A percentile compares a stretch with the other conserved stretches of the same genome.
phyloP scores from a whole-genome alignment of 495 filamentous ascomycete species.

The Trichoderma reesei region DNA sequence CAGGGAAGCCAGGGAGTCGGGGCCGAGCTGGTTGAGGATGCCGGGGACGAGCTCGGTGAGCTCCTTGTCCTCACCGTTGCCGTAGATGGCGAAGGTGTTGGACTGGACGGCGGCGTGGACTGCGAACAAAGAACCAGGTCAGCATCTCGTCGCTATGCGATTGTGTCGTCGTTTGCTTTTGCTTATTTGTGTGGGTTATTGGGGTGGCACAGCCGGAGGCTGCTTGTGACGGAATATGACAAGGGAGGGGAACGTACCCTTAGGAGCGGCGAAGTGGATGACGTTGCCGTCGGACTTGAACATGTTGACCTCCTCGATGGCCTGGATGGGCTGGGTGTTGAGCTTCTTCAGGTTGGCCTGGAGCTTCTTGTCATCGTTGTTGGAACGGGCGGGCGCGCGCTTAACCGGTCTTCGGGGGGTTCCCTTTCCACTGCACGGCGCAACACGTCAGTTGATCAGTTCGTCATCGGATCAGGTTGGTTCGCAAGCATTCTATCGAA shows the following conservation, averaged over 20 bases:
- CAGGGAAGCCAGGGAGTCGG: slow-evolving; percentile 93
- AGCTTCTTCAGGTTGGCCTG: slow-evolving; percentile 91
- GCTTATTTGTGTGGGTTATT: no score
- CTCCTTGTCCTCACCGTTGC: slow-evolving; percentile 97
- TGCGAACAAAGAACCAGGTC: slow-evolving; percentile 24
- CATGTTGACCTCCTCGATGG: slow-evolving; percentile 99
- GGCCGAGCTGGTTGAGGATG: slow-evolving; percentile 98
- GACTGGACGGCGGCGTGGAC: slow-evolving; percentile 93
- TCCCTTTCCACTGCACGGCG: slow-evolving; percentile 73
- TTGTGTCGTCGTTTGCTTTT: neutral
- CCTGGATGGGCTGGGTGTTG: slow-evolving; percentile 94
- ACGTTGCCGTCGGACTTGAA: slow-evolving; percentile 99
- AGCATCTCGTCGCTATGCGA: neutral
- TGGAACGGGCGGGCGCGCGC: slow-evolving; percentile 85
- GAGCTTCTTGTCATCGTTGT: slow-evolving; percentile 98
- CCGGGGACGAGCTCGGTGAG: slow-evolving; percentile 98
- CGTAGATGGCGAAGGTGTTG: slow-evolving; percentile 99
- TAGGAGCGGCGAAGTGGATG: slow-evolving; percentile 95
- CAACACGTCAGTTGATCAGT: neutral
- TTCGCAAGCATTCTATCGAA: no score
- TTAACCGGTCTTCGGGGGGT: slow-evolving; percentile 96
- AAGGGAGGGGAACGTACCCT: slow-evolving; percentile 52
- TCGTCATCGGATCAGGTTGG: no score
- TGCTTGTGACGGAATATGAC: neutral
- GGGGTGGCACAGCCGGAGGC: neutral